phyloP scores from a whole-genome alignment of 352 stramenopile species.

The Phytophthora pistaciae region DNA sequence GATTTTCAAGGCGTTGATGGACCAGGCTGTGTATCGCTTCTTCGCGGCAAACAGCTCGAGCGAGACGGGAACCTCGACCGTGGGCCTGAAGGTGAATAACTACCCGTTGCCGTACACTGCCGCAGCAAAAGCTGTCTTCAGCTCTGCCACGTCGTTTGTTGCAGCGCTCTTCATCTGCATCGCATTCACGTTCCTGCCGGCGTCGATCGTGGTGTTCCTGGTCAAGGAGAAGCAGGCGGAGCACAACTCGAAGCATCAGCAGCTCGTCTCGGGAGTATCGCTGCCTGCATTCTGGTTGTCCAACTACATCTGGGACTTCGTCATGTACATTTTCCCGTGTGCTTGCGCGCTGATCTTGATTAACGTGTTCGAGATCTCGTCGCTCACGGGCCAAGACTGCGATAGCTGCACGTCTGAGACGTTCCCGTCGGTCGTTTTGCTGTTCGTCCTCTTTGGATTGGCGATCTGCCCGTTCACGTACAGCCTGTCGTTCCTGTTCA shows the following conservation, averaged over 20 bases:
- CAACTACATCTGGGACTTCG: conserved; percentile 93
- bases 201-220: conserved; percentile 94
- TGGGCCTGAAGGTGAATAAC: conserved; percentile 53
- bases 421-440: conserved; percentile 51
- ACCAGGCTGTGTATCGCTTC: conserved; percentile 61
- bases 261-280: conserved; percentile 95
- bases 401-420: conserved; percentile 48
- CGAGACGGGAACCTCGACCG: background rate
- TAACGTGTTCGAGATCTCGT: conserved; percentile 44
- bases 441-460: conserved; percentile 63
- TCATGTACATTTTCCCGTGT: conserved; percentile 89
- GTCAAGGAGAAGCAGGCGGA: conserved; percentile 93
- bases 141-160: conserved; percentile 62
- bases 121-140: conserved; percentile 42
- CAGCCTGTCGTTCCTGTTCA: conserved; percentile 66
- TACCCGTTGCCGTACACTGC: conserved; percentile 51
- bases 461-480: conserved; percentile 64
- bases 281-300: conserved; percentile 95
- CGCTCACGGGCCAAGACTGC: conserved; percentile 53
- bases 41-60: conserved; percentile 38
- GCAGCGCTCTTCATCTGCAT: conserved; percentile 83
- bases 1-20: conserved; percentile 66
- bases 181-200: conserved; percentile 91
- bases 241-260: conserved; percentile 96
- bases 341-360: conserved; percentile 45